Base-by-base conservation (phyloP, 768 basidiomycete genomes). In the Rickenella mellea region DNA sequence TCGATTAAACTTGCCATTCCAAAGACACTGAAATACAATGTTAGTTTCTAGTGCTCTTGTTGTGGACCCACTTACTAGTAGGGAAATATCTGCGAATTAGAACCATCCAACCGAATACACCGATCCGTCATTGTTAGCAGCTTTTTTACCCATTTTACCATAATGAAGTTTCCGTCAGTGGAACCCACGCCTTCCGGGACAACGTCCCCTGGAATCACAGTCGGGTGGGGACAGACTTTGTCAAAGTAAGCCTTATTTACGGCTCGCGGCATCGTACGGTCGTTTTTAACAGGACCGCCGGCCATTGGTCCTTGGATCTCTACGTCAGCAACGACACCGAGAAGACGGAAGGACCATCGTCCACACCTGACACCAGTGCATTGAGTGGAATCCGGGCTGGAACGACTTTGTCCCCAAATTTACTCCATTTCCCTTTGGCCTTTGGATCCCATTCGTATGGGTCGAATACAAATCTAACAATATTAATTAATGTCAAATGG, bases 331-430 rank as follows among this genome's bases (percentile, higher is more conserved):
- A 73, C 50, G 44, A 79, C 77, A 62, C 53, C 17, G 60, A 58
- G 45, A 76, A 78, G 2, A 77, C 55, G 21, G 51, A 43, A 36
- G 60, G 64, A 20, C 61, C 52, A 19, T 60, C 55, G 33, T 71
- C 65, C 22, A 75, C 51, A 37, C 79, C 77, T 0, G 69, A 63
- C 15, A 80, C 61, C 47, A 78, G 74, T 1, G 78, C 74, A 35
- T 78, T 76, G 29, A 80, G 51, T 0, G 80, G 80, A 35, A 78
- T 64, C 4, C 64, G 62, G 1, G 69, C 61, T 4, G 73, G 69
- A 55, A 2, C 76, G 70, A 0, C 62, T 48, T 37, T 69, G 72
- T 0, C 78, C 77, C 76, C 76, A 80, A 27, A 65, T 66, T 44
- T 77, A 78, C 51, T 78, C 76, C 72, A 74, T 7, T 70, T 66